Base-by-base conservation (phyloP, 345 rosid species). In the Salix caprea region DNA sequence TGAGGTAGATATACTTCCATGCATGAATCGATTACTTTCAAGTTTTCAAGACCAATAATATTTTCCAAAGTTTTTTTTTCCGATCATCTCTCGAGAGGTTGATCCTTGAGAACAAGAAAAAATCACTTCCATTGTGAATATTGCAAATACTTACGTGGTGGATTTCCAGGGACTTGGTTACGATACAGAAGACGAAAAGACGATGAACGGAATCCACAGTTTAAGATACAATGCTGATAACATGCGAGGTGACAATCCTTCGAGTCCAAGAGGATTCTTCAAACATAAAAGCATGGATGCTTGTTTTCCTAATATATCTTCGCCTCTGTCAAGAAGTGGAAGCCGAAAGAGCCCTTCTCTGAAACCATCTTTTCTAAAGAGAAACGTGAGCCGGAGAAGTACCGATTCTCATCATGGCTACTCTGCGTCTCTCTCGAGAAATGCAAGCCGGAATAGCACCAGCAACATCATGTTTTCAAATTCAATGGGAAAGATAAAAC, bases 381-480 rank as follows among this genome's bases (percentile, higher is more conserved):
- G 46, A 56, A 73, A 66, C 42, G 15, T 2, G 58, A 78, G 81
- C 67, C 30, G 61, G 44, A 37, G 52, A 40, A 78, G 73, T 37
- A 28, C 52, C n/a, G 82, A 77, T 6, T 28, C 79, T 5, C 79
- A 5, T 28, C 11, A 80, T 71, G 84, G 80, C 11, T 52, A 40
- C 15, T 46, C 81, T 0, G 60, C 83, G 0, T 42, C 90, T 50
- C 70, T 87, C 9, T 72, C 82, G 19, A 82, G 87, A 83, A 83
- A 84, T 23, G 74, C 83, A 5, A 85, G 86, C 80, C 84, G 82
- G 40, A 76, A 80, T 44, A 86, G 76, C 46, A 50, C 78, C 14
- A 87, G 78, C 9, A 94, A 88, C 0, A 94, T 94, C 70, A 88
- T 94, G 87, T 94, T 86, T 80, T 92, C 98, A 8, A 89, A 88